phyloP scores from a whole-genome alignment of 2,329 filamentous ascomycete species.

The Exophiala alcalophila region DNA sequence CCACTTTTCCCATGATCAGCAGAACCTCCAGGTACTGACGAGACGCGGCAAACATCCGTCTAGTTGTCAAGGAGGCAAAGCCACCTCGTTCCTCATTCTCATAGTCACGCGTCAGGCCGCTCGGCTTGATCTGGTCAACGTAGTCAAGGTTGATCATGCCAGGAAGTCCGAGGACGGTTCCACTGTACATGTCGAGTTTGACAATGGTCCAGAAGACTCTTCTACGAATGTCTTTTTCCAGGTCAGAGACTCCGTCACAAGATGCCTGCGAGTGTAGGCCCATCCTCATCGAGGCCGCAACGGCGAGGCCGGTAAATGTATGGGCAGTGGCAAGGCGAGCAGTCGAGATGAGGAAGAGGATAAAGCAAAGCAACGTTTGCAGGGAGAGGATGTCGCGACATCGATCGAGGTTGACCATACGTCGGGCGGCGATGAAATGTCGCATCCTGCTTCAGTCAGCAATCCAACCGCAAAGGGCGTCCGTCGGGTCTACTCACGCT shows the following conservation, averaged over 20 bases:
- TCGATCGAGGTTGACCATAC: constrained; percentile 21
- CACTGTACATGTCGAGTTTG: constrained; percentile 26
- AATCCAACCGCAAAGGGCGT: background rate
- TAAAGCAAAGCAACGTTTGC: constrained; percentile 19
- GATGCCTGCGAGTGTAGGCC: constrained; percentile 22
- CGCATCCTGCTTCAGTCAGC: constrained; percentile 17
- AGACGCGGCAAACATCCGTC: constrained; percentile 19
- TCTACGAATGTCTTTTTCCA: constrained; percentile 12
- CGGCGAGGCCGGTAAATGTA: constrained; percentile 19
- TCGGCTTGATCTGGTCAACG: constrained; percentile 21
- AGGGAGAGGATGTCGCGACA: constrained; percentile 16
- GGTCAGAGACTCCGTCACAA: constrained; percentile 10
- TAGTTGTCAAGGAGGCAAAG: constrained; percentile 8
- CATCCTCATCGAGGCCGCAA: constrained; percentile 20
- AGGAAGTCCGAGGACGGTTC: constrained; percentile 22
- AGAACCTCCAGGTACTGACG: constrained; percentile 23
- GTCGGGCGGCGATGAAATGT: constrained; percentile 20
- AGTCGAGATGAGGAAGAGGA: constrained; percentile 25
- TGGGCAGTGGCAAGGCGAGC: constrained; percentile 21
- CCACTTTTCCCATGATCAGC: constrained; percentile 20
- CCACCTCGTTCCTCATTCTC: constrained; percentile 7
- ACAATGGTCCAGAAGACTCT: constrained; percentile 23
- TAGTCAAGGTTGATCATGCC: constrained; percentile 21
- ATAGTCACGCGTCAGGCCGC: constrained; percentile 13
- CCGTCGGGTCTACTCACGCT: constrained; percentile 19